Evolutionary conservation across 176 grass and related monocot genomes (phyloP).

Genomic region (Thinopyrum elongatum): DNA sequence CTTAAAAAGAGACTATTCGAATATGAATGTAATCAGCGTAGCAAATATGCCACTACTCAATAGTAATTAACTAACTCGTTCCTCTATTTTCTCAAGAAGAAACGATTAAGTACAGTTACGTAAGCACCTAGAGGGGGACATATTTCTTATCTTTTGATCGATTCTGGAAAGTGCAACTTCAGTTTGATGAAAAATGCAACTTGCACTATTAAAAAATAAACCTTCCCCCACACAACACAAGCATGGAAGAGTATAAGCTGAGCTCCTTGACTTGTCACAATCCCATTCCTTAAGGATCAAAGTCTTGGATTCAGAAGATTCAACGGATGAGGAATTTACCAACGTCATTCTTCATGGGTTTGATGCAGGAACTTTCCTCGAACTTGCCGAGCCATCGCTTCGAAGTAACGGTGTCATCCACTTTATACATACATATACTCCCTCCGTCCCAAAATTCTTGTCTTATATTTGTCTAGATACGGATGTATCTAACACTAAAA

Average conservation of each 20-base stretch:
- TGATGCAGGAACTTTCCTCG: too few relatives aligned
- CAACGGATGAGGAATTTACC: neutral
- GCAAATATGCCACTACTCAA: neutral
- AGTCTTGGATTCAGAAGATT: neutral
- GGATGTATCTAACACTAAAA: too few relatives aligned
- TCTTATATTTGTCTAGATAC: too few relatives aligned
- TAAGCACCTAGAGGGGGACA: neutral
- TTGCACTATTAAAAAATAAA: neutral
- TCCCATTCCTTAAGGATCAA: neutral
- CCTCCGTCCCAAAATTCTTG: too few relatives aligned
- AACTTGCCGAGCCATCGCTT: neutral
- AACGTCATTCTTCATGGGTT: neutral
- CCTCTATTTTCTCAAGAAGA: neutral
- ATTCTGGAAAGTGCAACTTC: too few relatives aligned
- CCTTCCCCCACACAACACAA: neutral
- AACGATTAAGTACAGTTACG: neutral
- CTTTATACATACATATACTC: constrained; percentile 1
- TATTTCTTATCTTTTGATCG: neutral
- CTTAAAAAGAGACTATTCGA: neutral
- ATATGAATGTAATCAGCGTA: neutral
- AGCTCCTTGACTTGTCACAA: neutral
- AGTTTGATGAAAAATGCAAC: too few relatives aligned
- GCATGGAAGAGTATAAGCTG: neutral
- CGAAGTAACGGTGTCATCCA: neutral
- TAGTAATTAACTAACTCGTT: neutral